phyloP scores from a whole-genome alignment of 257 asterid species.

The Capsicum pubescens region DNA sequence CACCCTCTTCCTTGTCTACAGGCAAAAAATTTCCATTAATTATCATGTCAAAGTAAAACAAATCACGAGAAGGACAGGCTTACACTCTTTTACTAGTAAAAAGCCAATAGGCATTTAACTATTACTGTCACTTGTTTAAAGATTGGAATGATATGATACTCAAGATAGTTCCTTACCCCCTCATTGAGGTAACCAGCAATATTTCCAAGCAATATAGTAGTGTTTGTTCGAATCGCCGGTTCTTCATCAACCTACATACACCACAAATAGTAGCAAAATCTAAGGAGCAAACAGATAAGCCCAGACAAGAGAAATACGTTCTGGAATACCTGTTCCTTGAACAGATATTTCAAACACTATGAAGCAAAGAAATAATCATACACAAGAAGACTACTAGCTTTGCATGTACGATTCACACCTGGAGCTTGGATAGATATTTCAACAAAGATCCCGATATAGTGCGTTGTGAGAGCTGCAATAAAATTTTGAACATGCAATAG shows the following conservation, averaged over 20 bases:
- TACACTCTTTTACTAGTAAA: neutral
- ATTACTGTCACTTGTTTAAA: neutral
- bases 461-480: constrained; percentile 90
- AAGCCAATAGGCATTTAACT: neutral
- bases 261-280: constrained; percentile 32
- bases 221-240: constrained; percentile 96
- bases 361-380: constrained; percentile 27
- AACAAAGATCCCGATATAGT: constrained; percentile 86
- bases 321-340: constrained; percentile 76
- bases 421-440: constrained; percentile 87
- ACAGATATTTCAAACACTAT: constrained; percentile 31
- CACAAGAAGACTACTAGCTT: constrained; percentile 29
- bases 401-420: constrained; percentile 53
- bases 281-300: constrained; percentile 26
- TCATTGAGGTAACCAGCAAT: constrained; percentile 92
- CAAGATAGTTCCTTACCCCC: constrained; percentile 67
- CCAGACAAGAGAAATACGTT: constrained; percentile 29
- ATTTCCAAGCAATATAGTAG: constrained; percentile 97
- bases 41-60: constrained; percentile 10
- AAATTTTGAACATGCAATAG: neutral
- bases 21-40: constrained; percentile 31
- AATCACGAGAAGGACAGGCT: neutral
- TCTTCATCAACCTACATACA: constrained; percentile 90
- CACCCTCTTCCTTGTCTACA: constrained; percentile 94
- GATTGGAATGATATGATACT: constrained; percentile 26